Percentiles rank a stretch among this genome's conserved stretches.
Evolutionary conservation across 805 yeast species (phyloP).

Genomic region (Candida verbasci): DNA sequence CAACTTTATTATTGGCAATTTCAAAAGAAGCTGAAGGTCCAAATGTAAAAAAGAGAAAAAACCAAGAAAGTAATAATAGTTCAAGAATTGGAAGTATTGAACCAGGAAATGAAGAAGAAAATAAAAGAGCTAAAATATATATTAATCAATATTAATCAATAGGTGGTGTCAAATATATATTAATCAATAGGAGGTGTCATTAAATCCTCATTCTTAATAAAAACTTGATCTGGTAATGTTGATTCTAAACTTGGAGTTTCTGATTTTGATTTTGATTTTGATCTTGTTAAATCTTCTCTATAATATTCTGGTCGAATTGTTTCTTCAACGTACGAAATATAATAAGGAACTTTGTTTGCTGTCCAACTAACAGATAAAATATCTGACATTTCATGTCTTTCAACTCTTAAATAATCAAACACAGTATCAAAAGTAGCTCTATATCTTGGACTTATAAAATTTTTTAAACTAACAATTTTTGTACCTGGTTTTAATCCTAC

Average conservation of each 20-base stretch:
- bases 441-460: constrained; percentile 74
- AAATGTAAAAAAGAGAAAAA: constrained; percentile 44
- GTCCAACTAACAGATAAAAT: constrained; percentile 88
- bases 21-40: constrained; percentile 68
- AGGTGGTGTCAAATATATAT: background rate
- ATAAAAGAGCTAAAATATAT: background rate
- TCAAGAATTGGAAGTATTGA: constrained; percentile 35
- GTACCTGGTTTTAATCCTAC: constrained; percentile 66
- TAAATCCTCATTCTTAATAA: constrained; percentile 4
- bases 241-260: constrained; percentile 2
- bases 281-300: constrained; percentile 3
- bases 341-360: constrained; percentile 74
- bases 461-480: constrained; percentile 72
- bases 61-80: constrained; percentile 18
- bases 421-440: constrained; percentile 56
- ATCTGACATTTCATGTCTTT: constrained; percentile 55
- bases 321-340: constrained; percentile 62
- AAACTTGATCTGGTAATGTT: background rate
- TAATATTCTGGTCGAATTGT: constrained; percentile 32
- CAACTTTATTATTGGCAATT: constrained; percentile 61
- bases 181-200: constrained; percentile 6
- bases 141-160: background rate
- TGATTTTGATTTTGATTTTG: background rate
- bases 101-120: constrained; percentile 14
- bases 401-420: constrained; percentile 61